Evolutionary conservation across 768 basidiomycete genomes (phyloP), one percentile per base, ranked within the genome.

Genomic region (Suillus americanus): DNA sequence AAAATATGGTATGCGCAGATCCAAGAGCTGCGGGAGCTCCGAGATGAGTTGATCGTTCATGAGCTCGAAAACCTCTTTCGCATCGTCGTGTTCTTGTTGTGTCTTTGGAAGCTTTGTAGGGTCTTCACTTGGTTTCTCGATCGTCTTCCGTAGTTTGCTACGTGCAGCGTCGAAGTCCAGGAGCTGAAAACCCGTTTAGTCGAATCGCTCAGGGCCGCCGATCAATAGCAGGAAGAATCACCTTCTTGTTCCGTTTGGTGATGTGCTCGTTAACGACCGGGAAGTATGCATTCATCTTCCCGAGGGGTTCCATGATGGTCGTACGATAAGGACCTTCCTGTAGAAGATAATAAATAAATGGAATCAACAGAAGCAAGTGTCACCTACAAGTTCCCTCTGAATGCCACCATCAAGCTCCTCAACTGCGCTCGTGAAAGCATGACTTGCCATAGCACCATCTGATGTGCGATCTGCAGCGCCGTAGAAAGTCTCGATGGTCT

Each of bases 281-380:
- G 79, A 94, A 97, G 77, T 97, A 97, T 0, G 92, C 90, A 73
- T 93, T 94, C 89, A 99, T 94, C 81, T 96, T 97, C 3, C 96
- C 95, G 4, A 98, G 81, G 3, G 97, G 97, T 72, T 99, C 97
- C 62, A 96, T 89, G 59, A 99, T 90, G 28, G 97, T 94, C 33
- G 95, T 94, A 37, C 97, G 88, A 79, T 92, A 99, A 5, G 97
- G 97, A 2, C 86, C 88, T 66, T 99, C 97, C 95, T 98, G 68
- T 13, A 38, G 20, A 10, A 28, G 16, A 50, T 14, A 59, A 35
- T 56, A 48, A 51, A 48, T 23, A 57, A 55, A 66, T 65, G 62
- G 48, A 51, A 37, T 35, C 10, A 12, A 35, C 61, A 62, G 62
- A 62, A 37, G 38, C 33, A 28, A 53, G 28, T 23, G 40, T 33